These are phyloP conservation scores for Trichopus zeylanicus DNA, from an alignment of 116 monocot genomes.

Conservation along the genomic window DNA sequence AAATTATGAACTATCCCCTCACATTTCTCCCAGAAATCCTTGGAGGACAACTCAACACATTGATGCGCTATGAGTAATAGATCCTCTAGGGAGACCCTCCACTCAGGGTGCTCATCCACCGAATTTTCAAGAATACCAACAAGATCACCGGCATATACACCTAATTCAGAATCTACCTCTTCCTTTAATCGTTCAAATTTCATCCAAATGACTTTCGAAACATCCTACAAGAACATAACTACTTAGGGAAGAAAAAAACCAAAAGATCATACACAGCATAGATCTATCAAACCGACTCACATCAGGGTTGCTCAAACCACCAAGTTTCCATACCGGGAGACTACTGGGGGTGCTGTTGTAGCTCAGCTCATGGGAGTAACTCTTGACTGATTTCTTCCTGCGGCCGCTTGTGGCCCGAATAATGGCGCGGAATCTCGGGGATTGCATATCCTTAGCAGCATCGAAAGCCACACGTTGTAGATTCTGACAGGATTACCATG, in stretches of 20 bases:
- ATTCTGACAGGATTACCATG: neutral
- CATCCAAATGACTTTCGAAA: slow-evolving; percentile 65
- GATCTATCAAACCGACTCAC: slow-evolving; percentile 28
- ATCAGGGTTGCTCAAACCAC: slow-evolving; percentile 67
- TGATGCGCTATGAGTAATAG: slow-evolving; percentile 63
- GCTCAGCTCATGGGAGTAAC: slow-evolving; percentile 93
- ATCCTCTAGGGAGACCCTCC: slow-evolving; percentile 88
- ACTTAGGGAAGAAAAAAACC: neutral
- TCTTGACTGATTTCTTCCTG: slow-evolving; percentile 56
- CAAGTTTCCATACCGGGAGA: slow-evolving; percentile 77
- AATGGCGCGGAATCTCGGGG: slow-evolving; percentile 94
- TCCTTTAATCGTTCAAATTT: slow-evolving; percentile 96
- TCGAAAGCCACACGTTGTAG: slow-evolving; percentile 30
- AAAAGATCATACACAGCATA: too few relatives aligned
- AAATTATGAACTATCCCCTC: slow-evolving; percentile 97
- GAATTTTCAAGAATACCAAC: slow-evolving; percentile 83
- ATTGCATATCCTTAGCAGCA: slow-evolving; percentile 59
- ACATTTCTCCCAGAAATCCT: slow-evolving; percentile 96
- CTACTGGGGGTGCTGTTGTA: slow-evolving; percentile 81
- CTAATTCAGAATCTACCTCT: slow-evolving; percentile 92
- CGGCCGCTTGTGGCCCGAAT: slow-evolving; percentile 85
- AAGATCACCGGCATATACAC: slow-evolving; percentile 80
- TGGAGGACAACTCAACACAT: slow-evolving; percentile 75
- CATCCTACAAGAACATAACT: slow-evolving; percentile 51
- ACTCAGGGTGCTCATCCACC: slow-evolving; percentile 79